Percentiles rank a stretch among this genome's conserved stretches.
phyloP scores from a whole-genome alignment of 192 early-diverging fungal species.

The Helicostylum pulchrum region DNA sequence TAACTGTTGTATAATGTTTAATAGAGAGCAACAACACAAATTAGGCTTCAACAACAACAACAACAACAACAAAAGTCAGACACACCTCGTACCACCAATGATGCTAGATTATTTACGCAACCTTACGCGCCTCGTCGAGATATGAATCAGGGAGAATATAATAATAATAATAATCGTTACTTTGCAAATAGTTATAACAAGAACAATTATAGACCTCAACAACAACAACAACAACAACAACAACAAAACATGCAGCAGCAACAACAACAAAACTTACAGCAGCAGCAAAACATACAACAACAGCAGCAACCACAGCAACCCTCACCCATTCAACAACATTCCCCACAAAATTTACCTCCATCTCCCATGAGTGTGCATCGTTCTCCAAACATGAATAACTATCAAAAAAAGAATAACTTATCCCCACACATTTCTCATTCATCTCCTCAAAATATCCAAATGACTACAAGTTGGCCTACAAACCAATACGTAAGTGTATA shows the following conservation, averaged over 20 bases:
- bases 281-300: not conserved
- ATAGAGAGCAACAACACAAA: too few relatives aligned
- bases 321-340: conserved; percentile 24
- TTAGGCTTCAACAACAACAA: too few relatives aligned
- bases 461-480: not conserved
- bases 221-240: not conserved
- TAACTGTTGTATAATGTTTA: not conserved
- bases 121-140: conserved; percentile 16
- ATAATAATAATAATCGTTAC: conserved; percentile 1
- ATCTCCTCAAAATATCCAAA: not conserved
- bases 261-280: not conserved
- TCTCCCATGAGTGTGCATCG: conserved; percentile 33
- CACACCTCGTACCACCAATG: conserved; percentile 33
- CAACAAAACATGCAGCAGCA: not conserved
- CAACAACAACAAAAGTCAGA: conserved; percentile 16
- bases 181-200: not conserved
- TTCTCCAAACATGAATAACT: conserved; percentile 30
- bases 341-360: conserved; percentile 4
- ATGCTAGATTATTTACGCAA: conserved; percentile 35
- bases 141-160: conserved; percentile 12
- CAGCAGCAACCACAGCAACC: conserved; percentile 15
- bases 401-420: conserved; percentile 34
- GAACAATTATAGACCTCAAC: not conserved
- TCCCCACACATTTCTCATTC: conserved; percentile 28
- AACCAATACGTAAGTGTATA: not conserved